These are phyloP conservation scores for Phtheirospermum japonicum DNA, from an alignment of 257 asterid genomes.

Conservation along the genomic window DNA sequence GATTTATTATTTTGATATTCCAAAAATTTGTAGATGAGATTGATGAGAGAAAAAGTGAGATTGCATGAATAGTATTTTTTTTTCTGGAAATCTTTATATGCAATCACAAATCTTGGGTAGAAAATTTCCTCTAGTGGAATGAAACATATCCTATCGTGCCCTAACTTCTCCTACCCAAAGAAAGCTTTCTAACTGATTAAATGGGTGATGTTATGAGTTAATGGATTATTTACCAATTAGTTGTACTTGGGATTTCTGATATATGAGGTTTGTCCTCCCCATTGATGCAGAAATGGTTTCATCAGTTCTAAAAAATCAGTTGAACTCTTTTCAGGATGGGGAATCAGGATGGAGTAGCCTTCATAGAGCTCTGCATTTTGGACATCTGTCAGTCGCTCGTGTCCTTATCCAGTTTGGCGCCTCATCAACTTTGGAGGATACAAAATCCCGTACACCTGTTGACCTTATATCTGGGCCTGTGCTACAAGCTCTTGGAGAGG, in stretches of 20 bases:
- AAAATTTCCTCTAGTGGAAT: too few relatives aligned
- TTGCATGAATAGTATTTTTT: too few relatives aligned
- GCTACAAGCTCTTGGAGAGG: constrained; percentile 55
- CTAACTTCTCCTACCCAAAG: neutral
- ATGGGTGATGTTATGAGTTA: neutral
- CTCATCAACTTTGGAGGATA: constrained; percentile 77
- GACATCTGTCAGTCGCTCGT: constrained; percentile 92
- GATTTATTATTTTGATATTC: too few relatives aligned
- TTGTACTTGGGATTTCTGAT: neutral
- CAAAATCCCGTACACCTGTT: constrained; percentile 73
- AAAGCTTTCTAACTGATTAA: constrained; percentile 13
- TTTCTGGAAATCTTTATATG: too few relatives aligned
- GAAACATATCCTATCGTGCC: neutral
- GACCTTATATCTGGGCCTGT: constrained; percentile 97
- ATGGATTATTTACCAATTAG: neutral
- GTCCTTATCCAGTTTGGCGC: constrained; percentile 82
- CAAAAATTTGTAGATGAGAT: too few relatives aligned
- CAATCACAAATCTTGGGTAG: too few relatives aligned
- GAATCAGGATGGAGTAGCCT: constrained; percentile 99
- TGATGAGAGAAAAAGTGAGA: too few relatives aligned
- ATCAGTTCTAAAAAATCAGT: constrained; percentile 12
- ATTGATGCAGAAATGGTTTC: constrained; percentile 19
- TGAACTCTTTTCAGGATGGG: constrained; percentile 63
- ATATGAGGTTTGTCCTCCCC: constrained; percentile 16
- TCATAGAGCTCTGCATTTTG: constrained; percentile 94